These are phyloP conservation scores for Suhomyces tanzawaensis DNA, from an alignment of 805 yeast genomes.

Conservation along the genomic window DNA sequence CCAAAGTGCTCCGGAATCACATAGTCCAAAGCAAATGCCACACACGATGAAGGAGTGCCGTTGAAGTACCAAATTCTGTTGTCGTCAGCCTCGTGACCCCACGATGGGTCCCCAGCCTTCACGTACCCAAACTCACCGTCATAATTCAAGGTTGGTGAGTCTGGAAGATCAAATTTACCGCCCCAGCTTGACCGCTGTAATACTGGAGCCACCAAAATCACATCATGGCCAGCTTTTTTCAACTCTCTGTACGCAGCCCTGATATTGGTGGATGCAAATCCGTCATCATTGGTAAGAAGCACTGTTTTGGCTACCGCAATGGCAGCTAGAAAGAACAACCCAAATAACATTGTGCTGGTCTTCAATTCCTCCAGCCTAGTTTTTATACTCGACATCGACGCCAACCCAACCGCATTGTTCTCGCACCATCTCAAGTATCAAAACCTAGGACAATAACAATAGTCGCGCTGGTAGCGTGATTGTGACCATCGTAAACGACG, in stretches of 20 bases:
- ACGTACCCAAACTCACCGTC: conserved; percentile 50
- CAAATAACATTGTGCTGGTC: too few relatives aligned
- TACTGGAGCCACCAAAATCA: conserved; percentile 50
- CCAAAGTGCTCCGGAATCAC: conserved; percentile 19
- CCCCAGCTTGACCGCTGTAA: conserved; percentile 53
- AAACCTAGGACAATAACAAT: too few relatives aligned
- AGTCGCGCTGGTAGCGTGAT: too few relatives aligned
- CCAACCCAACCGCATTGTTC: too few relatives aligned
- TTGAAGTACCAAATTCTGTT: conserved; percentile 28
- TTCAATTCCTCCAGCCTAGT: too few relatives aligned
- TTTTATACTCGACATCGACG: too few relatives aligned
- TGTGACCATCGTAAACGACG: too few relatives aligned
- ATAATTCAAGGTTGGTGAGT: conserved; percentile 31
- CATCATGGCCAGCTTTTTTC: conserved; percentile 45
- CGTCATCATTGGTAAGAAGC: conserved; percentile 54
- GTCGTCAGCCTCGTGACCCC: conserved; percentile 49
- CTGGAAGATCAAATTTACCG: conserved; percentile 48
- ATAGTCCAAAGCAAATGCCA: conserved; percentile 27
- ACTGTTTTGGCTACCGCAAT: conserved; percentile 31
- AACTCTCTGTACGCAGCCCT: conserved; percentile 53
- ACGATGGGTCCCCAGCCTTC: conserved; percentile 48
- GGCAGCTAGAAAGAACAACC: conserved; percentile 3
- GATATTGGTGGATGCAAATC: conserved; percentile 56
- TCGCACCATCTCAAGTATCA: too few relatives aligned
- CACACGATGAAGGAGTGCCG: conserved; percentile 27